Conservation (phyloP, 23 red algal genomes). For the Chondrus crispus region DNA sequence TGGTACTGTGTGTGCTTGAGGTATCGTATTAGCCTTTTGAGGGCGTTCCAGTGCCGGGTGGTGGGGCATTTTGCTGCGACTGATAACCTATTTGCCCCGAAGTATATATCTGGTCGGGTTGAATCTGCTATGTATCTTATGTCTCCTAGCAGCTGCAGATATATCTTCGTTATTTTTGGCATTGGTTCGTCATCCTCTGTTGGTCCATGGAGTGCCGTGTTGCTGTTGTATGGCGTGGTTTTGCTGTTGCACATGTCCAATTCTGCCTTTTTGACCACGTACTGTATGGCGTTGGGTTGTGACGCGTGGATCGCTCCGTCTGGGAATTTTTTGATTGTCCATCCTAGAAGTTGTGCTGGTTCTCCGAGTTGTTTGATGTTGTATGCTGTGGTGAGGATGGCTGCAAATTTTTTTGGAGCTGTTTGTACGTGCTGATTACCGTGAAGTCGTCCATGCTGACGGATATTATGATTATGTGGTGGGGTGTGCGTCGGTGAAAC, state of each 20-base stretch:
- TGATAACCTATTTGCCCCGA: not conserved
- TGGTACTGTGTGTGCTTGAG: not conserved
- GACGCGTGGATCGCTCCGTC: not conserved
- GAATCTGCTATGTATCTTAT: not conserved
- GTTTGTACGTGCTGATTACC: not conserved
- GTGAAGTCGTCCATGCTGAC: not conserved
- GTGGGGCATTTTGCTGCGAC: not conserved
- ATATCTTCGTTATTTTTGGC: not conserved
- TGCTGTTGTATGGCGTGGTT: not conserved
- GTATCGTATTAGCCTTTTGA: not conserved
- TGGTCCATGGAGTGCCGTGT: not conserved
- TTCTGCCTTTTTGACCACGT: not conserved
- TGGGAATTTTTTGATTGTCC: not conserved
- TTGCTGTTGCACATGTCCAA: not conserved
- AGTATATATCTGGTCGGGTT: not conserved
- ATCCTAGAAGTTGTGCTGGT: not conserved
- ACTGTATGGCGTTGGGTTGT: not conserved
- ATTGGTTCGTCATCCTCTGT: not conserved
- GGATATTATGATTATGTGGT: not conserved
- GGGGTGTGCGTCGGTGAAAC: not conserved
- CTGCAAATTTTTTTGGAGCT: not conserved
- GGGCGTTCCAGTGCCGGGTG: not conserved
- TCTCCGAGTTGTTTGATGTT: not conserved
- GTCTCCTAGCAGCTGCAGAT: not conserved
- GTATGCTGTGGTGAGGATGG: not conserved